Percentiles rank a stretch among this genome's conserved stretches.
These are phyloP conservation scores for Alisma plantagoaquatica DNA, from an alignment of 106 monocot species.

Conservation along the genomic window DNA sequence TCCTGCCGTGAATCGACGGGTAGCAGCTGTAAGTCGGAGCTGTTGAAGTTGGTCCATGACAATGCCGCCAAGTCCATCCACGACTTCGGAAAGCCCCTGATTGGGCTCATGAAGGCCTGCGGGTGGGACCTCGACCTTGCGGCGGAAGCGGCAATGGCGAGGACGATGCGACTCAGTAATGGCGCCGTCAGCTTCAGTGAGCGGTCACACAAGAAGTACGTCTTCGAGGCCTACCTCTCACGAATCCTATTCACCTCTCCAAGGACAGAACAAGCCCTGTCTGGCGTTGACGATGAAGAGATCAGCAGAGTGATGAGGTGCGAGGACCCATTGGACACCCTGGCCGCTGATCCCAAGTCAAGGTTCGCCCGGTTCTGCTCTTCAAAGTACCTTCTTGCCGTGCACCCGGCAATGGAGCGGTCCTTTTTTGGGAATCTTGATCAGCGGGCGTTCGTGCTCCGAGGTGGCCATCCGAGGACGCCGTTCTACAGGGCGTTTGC, in stretches of 20 bases:
- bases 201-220: constrained; percentile 77
- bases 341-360: constrained; percentile 50
- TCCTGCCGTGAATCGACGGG: too few relatives aligned
- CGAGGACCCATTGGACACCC: constrained; percentile 49
- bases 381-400: constrained; percentile 31
- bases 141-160: constrained; percentile 17
- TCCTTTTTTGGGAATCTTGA: constrained; percentile 71
- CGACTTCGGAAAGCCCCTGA: constrained; percentile 68
- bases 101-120: constrained; percentile 64
- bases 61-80: constrained; percentile 51
- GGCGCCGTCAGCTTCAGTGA: constrained; percentile 16
- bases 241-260: constrained; percentile 26
- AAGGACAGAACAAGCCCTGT: background rate
- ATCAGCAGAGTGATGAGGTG: constrained; percentile 21
- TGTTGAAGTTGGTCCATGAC: constrained; percentile 29
- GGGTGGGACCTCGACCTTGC: constrained; percentile 60
- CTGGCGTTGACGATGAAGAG: background rate
- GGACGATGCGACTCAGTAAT: too few relatives aligned
- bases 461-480: constrained; percentile 71
- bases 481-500: constrained; percentile 74
- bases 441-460: constrained; percentile 41
- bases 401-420: constrained; percentile 62
- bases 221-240: constrained; percentile 65
- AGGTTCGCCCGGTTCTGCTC: constrained; percentile 57
- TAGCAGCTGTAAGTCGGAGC: constrained; percentile 17